Evolutionary conservation across 2,329 filamentous ascomycete genomes (phyloP).

Genomic region (Aspergillus awamori): DNA sequence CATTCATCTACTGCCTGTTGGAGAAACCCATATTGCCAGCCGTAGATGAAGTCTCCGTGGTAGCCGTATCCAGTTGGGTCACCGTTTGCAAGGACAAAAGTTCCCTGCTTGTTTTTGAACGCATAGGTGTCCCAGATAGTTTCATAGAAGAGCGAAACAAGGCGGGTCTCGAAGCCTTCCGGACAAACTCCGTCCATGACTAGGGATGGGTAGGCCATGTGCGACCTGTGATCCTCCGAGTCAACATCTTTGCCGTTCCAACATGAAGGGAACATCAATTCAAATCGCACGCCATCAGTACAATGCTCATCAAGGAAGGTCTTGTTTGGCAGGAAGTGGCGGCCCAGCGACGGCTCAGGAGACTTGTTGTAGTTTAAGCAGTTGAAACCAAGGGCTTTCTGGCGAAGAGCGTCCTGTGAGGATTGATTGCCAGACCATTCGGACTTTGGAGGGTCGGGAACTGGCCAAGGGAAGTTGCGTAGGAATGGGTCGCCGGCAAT

Average conservation of each 20-base stretch:
- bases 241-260: constrained; percentile 73
- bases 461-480: constrained; percentile 70
- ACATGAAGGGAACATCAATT: constrained; percentile 87
- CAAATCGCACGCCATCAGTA: constrained; percentile 76
- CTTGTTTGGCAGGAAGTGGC: constrained; percentile 82
- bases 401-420: constrained; percentile 70
- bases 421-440: constrained; percentile 66
- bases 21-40: constrained; percentile 72
- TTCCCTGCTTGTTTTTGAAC: constrained; percentile 64
- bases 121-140: constrained; percentile 76
- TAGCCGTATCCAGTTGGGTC: constrained; percentile 76
- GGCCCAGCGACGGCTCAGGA: constrained; percentile 74
- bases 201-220: constrained; percentile 77
- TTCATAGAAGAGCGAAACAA: constrained; percentile 80
- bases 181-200: constrained; percentile 80
- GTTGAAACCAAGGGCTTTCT: constrained; percentile 92
- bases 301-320: constrained; percentile 78
- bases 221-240: constrained; percentile 57
- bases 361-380: constrained; percentile 76
- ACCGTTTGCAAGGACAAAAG: constrained; percentile 77
- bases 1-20: constrained; percentile 74
- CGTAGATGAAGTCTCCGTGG: constrained; percentile 77
- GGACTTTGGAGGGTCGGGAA: constrained; percentile 71
- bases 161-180: constrained; percentile 64
- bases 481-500: constrained; percentile 71